These are phyloP conservation scores for Leonotis leonurus DNA, from an alignment of 257 asterid genomes.

Conservation along the genomic window DNA sequence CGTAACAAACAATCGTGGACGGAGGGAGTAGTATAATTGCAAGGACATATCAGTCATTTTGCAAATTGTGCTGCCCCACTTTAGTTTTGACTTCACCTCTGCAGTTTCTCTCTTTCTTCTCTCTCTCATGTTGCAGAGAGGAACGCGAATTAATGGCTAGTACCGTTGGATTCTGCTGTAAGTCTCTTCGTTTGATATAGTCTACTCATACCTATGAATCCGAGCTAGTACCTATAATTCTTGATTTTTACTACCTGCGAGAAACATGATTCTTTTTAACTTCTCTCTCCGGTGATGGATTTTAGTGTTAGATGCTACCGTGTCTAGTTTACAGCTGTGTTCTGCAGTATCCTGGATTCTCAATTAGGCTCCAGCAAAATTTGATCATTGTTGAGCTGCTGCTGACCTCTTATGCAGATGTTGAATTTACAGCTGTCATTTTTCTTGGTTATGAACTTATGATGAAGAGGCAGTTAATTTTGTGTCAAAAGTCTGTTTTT, in stretches of 20 bases:
- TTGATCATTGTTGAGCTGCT: background rate
- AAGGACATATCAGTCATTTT: constrained; percentile 24
- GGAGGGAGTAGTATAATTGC: background rate
- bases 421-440: constrained; percentile 2
- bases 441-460: constrained; percentile 10
- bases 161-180: constrained; percentile 23
- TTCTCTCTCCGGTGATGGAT: background rate
- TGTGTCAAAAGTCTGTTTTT: background rate
- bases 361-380: constrained; percentile 1
- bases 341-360: background rate
- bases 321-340: background rate
- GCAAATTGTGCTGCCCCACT: constrained; percentile 26
- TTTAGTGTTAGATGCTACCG: background rate
- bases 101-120: constrained; percentile 18
- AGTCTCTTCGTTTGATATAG: constrained; percentile 24
- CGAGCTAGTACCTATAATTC: background rate
- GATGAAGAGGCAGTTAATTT: background rate
- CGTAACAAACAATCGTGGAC: no score
- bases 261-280: background rate
- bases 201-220: constrained; percentile 14
- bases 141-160: constrained; percentile 20
- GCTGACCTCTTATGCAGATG: no score
- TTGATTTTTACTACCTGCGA: background rate
- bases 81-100: constrained; percentile 34
- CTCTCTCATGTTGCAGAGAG: constrained; percentile 7